phyloP scores from a whole-genome alignment of 2,329 filamentous ascomycete genomes.

The Pseudocercospora crystallina region DNA sequence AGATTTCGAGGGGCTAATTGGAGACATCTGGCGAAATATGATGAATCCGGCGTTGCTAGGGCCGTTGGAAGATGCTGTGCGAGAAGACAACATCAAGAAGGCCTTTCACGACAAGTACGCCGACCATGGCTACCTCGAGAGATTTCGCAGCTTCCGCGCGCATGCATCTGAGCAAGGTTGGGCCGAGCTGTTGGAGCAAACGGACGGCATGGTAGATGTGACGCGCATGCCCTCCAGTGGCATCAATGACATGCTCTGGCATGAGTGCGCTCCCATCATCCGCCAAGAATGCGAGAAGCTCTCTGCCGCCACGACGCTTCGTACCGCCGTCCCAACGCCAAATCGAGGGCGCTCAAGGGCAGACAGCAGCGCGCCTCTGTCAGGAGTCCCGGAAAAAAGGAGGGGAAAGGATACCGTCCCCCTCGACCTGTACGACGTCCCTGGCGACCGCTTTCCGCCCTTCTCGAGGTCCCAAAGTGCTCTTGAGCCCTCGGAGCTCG shows the following conservation, averaged over 20 bases:
- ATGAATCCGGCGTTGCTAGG: not conserved
- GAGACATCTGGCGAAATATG: constrained; percentile 2
- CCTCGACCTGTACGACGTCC: not conserved
- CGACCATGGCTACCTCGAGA: not conserved
- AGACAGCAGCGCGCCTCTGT: not conserved
- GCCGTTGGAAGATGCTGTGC: not conserved
- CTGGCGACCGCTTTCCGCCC: not conserved
- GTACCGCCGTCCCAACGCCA: not conserved
- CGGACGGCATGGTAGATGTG: not conserved
- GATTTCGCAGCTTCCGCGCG: not conserved
- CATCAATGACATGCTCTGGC: not conserved
- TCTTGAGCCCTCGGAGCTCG: not conserved
- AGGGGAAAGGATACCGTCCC: not conserved
- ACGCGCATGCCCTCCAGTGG: not conserved
- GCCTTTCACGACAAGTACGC: not conserved
- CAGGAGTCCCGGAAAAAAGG: not conserved
- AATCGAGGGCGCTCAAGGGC: not conserved
- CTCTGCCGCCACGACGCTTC: not conserved
- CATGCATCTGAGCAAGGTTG: not conserved
- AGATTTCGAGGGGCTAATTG: not conserved
- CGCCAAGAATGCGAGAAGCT: not conserved
- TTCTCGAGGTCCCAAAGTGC: not conserved
- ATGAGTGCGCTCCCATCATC: not conserved
- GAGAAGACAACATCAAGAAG: not conserved
- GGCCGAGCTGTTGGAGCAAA: not conserved